Evolutionary conservation across 2,329 filamentous ascomycete genomes (phyloP).

Genomic region (Sporothrix euskadiensis): DNA sequence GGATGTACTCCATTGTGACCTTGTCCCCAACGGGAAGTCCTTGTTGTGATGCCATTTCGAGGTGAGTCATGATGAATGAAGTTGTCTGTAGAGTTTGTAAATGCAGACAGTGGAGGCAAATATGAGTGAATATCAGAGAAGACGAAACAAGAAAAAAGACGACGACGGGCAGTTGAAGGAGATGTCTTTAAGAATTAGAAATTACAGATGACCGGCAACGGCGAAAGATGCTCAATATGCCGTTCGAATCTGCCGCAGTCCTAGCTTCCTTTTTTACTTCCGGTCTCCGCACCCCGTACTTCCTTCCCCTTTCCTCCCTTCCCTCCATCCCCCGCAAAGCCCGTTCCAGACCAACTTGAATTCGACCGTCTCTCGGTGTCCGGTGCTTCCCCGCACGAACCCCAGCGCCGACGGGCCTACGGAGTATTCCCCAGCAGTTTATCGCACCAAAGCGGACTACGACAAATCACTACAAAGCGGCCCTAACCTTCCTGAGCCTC

Average conservation of each 20-base stretch:
- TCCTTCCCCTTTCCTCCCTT: background rate
- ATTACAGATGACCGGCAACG: background rate
- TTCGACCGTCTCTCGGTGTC: background rate
- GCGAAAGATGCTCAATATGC: background rate
- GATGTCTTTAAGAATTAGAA: background rate
- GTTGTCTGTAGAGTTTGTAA: background rate
- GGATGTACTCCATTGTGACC: conserved; percentile 27
- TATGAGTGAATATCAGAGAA: background rate
- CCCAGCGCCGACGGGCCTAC: background rate
- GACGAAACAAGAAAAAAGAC: background rate
- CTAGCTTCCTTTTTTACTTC: background rate
- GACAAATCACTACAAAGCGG: background rate
- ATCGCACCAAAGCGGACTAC: background rate
- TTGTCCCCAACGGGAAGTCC: conserved; percentile 31
- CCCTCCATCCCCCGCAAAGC: background rate
- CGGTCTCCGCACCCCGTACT: background rate
- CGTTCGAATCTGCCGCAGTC: background rate
- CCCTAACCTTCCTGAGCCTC: background rate
- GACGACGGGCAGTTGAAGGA: background rate
- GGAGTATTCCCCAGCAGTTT: background rate
- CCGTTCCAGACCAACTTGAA: background rate
- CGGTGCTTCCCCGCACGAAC: background rate
- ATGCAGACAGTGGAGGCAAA: background rate
- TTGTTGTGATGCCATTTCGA: conserved; percentile 5
- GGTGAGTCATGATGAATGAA: background rate